Percentiles rank a stretch among this genome's conserved stretches.
Conservation (phyloP, 257 asterid genomes). For the Solanum pennellii region DNA sequence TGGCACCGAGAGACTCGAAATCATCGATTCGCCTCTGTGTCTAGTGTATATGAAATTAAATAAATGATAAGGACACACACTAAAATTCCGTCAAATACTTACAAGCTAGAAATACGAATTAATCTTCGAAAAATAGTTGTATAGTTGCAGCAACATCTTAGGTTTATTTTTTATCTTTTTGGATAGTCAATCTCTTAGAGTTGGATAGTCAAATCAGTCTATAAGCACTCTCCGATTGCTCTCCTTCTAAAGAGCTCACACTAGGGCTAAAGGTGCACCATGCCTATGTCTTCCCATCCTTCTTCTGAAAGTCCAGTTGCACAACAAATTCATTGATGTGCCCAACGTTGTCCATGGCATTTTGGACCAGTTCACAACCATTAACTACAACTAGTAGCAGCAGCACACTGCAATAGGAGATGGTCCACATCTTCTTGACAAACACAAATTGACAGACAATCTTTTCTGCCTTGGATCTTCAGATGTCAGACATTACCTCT, state of each 20-base stretch:
- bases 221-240: background rate
- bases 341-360: background rate
- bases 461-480: background rate
- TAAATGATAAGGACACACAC: background rate
- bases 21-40: too few relatives aligned
- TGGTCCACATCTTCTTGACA: background rate
- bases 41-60: background rate
- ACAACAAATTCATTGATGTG: background rate
- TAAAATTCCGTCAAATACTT: background rate
- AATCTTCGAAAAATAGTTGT: background rate
- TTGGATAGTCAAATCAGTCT: background rate
- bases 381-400: background rate
- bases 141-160: background rate
- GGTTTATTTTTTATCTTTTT: background rate
- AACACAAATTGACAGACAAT: background rate
- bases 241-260: background rate
- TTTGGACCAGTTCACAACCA: background rate
- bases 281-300: background rate
- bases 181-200: background rate
- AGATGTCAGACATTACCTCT: background rate
- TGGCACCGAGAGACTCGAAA: too few relatives aligned
- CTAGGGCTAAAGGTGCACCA: background rate
- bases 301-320: background rate
- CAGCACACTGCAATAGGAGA: background rate
- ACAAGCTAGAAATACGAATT: background rate